A percentile compares a stretch with the other conserved stretches of the same genome.
Conservation (phyloP, 345 rosid species). For the Pelargonium nanum region DNA sequence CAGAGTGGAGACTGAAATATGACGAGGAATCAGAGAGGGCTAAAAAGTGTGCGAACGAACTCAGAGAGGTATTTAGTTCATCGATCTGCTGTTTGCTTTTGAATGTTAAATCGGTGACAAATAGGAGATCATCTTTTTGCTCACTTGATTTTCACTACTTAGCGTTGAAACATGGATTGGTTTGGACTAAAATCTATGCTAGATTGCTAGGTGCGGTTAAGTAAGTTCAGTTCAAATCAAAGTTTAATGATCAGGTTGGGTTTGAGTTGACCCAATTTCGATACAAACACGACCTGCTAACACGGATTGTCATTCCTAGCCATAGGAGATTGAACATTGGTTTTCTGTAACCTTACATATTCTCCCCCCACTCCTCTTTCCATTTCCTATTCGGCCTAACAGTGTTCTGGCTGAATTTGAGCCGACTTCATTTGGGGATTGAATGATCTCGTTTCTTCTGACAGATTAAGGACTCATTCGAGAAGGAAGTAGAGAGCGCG, state of each 20-base stretch:
- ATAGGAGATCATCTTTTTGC: background rate
- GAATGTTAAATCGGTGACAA: background rate
- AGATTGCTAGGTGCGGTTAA: background rate
- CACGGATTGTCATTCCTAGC: too few relatives aligned
- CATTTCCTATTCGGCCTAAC: too few relatives aligned
- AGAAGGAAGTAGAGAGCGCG: constrained; percentile 23
- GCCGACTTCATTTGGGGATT: background rate
- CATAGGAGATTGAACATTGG: too few relatives aligned
- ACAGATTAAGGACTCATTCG: constrained; percentile 45
- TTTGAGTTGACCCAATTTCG: too few relatives aligned
- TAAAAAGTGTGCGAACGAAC: constrained; percentile 46
- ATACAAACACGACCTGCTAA: too few relatives aligned
- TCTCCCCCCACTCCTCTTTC: too few relatives aligned
- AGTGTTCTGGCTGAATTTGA: too few relatives aligned
- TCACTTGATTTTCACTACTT: background rate
- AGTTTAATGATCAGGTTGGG: too few relatives aligned
- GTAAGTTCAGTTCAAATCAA: background rate
- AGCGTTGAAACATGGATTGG: background rate
- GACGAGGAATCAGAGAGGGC: constrained; percentile 56
- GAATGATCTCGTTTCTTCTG: constrained; percentile 1
- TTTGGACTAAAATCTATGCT: background rate
- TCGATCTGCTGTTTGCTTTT: background rate
- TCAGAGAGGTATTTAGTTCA: constrained; percentile 34
- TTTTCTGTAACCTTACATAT: too few relatives aligned
- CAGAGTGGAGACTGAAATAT: constrained; percentile 79